Conservation (phyloP, 768 basidiomycete species). For the Mycena galopus region DNA sequence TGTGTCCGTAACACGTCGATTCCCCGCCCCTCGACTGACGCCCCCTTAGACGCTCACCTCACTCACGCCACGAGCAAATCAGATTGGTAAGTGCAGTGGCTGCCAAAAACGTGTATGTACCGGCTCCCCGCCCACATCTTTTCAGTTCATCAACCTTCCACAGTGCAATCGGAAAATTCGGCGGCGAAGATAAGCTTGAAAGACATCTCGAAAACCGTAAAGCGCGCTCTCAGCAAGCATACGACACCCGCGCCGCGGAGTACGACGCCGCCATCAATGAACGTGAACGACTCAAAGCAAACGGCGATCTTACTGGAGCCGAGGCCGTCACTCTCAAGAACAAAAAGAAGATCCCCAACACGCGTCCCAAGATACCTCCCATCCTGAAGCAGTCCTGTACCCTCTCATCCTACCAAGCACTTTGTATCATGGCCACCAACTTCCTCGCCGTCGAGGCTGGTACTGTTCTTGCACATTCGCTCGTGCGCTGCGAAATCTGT, state of each 20-base stretch:
- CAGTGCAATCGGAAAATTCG: conserved; percentile 15
- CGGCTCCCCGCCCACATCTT: background rate
- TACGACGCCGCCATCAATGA: background rate
- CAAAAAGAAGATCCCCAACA: conserved; percentile 15
- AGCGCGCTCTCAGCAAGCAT: background rate
- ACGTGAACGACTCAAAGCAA: background rate
- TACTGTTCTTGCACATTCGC: background rate
- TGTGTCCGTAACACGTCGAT: background rate
- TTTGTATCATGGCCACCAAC: background rate
- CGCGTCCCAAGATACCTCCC: background rate
- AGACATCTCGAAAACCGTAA: background rate
- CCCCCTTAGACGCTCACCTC: background rate
- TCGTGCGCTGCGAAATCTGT: background rate
- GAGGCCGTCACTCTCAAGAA: conserved; percentile 8
- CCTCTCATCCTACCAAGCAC: background rate
- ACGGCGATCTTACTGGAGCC: background rate
- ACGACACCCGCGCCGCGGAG: conserved; percentile 1
- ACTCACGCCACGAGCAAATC: background rate
- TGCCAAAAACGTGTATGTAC: background rate
- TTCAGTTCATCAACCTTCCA: background rate
- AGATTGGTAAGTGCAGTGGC: conserved; percentile 5
- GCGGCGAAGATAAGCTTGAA: background rate
- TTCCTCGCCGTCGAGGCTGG: conserved; percentile 4
- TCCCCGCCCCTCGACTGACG: background rate
- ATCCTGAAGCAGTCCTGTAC: conserved; percentile 2